Conservation (phyloP, 2,329 filamentous ascomycete genomes). For the Colletotrichum agaves region DNA sequence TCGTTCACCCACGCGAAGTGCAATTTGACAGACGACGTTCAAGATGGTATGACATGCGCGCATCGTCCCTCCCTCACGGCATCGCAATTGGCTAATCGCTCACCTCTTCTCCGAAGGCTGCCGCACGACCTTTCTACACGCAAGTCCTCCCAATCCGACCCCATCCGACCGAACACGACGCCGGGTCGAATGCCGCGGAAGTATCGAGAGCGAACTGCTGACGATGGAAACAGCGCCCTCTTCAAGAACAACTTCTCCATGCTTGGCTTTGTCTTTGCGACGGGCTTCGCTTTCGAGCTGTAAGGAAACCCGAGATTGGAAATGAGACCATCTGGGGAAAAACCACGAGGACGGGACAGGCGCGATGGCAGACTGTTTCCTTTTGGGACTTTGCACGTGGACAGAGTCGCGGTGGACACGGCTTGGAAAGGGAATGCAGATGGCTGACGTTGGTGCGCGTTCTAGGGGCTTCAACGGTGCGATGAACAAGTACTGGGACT, state of each 20-base stretch:
- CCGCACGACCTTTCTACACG: conserved; percentile 52
- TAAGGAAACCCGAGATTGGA: conserved; percentile 58
- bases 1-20: conserved; percentile 28
- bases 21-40: conserved; percentile 34
- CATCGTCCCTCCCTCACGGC: background rate
- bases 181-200: background rate
- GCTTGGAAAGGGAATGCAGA: background rate
- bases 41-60: conserved; percentile 50
- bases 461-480: conserved; percentile 82
- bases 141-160: conserved; percentile 44
- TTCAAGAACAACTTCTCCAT: conserved; percentile 91
- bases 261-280: conserved; percentile 85
- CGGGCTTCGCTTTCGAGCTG: conserved; percentile 94
- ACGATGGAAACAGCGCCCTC: conserved; percentile 68
- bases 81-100: conserved; percentile 48
- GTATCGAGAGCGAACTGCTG: background rate
- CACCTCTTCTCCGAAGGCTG: conserved; percentile 46
- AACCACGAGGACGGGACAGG: background rate
- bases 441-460: conserved; percentile 20
- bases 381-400: background rate
- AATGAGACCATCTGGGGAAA: background rate
- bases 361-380: background rate
- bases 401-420: background rate
- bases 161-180: background rate
- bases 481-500: conserved; percentile 91